Percentiles rank a stretch among this genome's conserved stretches.
These are phyloP conservation scores for Chenopodium formosanum DNA, from an alignment of 148 eudicot species.

Conservation along the genomic window DNA sequence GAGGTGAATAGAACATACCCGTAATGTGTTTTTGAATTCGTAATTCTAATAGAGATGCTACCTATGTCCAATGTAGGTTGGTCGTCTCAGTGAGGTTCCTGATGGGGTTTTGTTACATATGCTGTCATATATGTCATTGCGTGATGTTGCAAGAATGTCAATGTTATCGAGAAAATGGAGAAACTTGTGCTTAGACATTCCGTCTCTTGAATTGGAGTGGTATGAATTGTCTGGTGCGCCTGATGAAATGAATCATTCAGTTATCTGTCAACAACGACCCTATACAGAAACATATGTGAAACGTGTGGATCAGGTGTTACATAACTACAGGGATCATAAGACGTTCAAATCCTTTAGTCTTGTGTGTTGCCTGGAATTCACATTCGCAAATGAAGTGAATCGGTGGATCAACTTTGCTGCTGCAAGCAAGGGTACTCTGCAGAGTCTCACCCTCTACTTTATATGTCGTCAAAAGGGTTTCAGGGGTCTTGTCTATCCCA, in stretches of 20 bases:
- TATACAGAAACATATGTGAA: background rate
- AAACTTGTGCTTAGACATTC: background rate
- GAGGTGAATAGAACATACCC: too few species aligned
- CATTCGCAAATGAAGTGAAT: background rate
- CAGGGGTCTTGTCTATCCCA: too few species aligned
- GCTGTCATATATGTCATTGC: background rate
- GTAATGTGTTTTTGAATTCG: too few species aligned
- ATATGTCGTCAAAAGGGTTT: background rate
- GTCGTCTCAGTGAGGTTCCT: background rate
- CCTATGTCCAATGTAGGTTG: background rate
- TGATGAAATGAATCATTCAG: too few species aligned
- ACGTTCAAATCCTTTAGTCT: background rate
- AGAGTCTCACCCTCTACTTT: background rate
- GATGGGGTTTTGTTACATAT: background rate
- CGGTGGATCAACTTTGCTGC: background rate
- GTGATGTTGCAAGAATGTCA: background rate
- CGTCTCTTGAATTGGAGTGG: constrained; percentile 3
- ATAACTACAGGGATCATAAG: background rate
- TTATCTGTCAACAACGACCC: background rate
- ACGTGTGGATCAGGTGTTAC: background rate
- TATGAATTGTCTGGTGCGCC: background rate
- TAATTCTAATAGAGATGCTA: too few species aligned
- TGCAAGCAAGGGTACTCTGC: background rate
- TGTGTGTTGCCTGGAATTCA: background rate
- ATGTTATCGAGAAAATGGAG: background rate